Evolutionary conservation across 1,284 basidiomycete genomes (phyloP), one percentile per base, ranked within the genome.

Genomic region (Bjerkandera adusta): DNA sequence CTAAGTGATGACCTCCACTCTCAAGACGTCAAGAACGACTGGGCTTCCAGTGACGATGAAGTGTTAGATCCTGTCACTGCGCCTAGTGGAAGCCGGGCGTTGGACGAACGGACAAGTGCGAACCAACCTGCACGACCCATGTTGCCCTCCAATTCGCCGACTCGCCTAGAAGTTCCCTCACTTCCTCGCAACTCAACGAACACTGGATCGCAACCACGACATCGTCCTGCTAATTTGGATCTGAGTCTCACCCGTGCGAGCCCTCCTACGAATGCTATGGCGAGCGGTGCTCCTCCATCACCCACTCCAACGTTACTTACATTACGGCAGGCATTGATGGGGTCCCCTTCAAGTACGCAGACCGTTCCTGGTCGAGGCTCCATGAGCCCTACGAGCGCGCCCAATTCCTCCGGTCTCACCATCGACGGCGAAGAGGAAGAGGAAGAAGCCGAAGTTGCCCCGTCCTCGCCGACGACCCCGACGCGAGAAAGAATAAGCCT

Each of bases 41-140:
- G 85, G 85, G 67, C 63, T 24, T 81, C 76, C 3, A 89, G 86
- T 56, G 89, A 91, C 52, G 88, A 91, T 42, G 89, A 91, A 63
- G 89, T 86, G 11, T 87, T 91, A 47, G 80, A 88, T 57, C 70
- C 88, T 36, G 77, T 89, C 35, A 83, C 88, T 1, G 88, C 88
- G 8, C 75, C 85, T 7, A 86, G 85, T 51, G 88, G 88, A 11
- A 85, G 85, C 57, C 85, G 84, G 57, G 81, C 83, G 21, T 63
- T 91, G 44, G 89, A 91, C 57, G 88, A 91, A 62, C 78, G 88
- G 24, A 91, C 88, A 0, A 90, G 88, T 60, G 60, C 60, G 4
- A 45, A 33, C 40, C 53, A n/a, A 18, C 45, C 45, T 32, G 38
- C 42, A 11, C 18, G 47, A 29, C 39, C 47, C n/a, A 48, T 34